These are phyloP conservation scores for Eucalyptus shirleyi DNA, from an alignment of 345 rosid genomes.

Conservation along the genomic window DNA sequence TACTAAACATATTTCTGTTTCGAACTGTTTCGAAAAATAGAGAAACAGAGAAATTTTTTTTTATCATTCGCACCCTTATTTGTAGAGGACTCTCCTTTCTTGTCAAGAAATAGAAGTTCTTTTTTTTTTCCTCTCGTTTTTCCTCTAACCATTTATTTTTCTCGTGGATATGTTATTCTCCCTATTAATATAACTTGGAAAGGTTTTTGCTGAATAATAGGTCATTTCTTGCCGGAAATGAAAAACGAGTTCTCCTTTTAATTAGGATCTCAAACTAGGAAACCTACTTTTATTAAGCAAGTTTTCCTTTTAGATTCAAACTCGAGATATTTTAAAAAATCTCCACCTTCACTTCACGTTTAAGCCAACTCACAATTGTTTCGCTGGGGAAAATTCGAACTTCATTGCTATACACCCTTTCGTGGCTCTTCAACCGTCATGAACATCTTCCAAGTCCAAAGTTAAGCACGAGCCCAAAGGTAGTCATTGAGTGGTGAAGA, in stretches of 20 bases:
- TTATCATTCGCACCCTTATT: neutral
- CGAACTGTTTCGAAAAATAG: rapidly evolving
- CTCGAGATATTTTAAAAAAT: no score
- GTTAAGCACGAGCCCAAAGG: conserved; percentile 17
- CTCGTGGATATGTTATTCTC: neutral
- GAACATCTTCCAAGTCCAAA: conserved; percentile 3
- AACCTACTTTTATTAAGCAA: neutral
- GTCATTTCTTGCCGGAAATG: neutral
- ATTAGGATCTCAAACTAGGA: neutral
- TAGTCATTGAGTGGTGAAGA: conserved; percentile 52
- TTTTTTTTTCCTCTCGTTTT: neutral
- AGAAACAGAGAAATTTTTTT: no score
- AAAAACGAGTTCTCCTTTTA: neutral
- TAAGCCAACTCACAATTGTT: neutral
- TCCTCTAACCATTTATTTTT: neutral
- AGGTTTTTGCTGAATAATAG: neutral
- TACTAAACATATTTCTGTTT: rapidly evolving
- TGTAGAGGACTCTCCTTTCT: conserved; percentile 13
- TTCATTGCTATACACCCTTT: neutral
- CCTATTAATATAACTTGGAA: neutral
- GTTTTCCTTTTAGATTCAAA: no score
- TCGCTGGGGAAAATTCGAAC: no score
- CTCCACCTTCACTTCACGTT: no score
- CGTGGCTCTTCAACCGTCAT: neutral
- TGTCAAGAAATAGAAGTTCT: conserved; percentile 27